Percentiles rank a stretch among this genome's conserved stretches.
Evolutionary conservation across 371 early-diverging fungal species (phyloP).

Genomic region (Mortierella sp.): DNA sequence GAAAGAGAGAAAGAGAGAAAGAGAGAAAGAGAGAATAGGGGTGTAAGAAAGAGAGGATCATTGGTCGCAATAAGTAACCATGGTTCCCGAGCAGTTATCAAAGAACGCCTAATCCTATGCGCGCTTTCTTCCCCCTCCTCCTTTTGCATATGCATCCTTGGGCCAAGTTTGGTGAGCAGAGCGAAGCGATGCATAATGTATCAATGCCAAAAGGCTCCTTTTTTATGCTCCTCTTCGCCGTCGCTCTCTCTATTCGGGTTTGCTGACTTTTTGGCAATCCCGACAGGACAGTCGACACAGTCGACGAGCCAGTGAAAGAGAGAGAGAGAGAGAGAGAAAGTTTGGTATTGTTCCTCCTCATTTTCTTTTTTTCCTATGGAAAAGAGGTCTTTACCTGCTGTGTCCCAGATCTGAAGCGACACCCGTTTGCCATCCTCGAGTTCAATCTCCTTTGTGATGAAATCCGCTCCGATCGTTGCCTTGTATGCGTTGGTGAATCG

Average conservation of each 20-base stretch:
- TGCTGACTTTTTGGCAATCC: no score
- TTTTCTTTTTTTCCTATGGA: neutral
- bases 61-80: neutral
- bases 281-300: no score
- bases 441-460: conserved; percentile 92
- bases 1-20: neutral
- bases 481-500: conserved; percentile 96
- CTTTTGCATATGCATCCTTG: no score
- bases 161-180: no score
- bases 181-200: no score
- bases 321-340: no score
- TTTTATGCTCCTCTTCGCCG: no score
- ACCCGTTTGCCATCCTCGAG: conserved; percentile 80
- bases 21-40: neutral
- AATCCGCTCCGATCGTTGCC: conserved; percentile 98
- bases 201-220: no score
- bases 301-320: no score
- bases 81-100: no score
- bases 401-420: conserved; percentile 78
- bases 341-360: neutral
- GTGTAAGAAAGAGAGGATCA: neutral
- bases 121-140: no score
- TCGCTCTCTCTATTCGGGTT: no score
- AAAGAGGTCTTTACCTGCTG: conserved; percentile 62
- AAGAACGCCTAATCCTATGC: neutral